Evolutionary conservation across 176 grass and related monocot species (phyloP), one percentile per base, ranked within the genome.

Genomic region (Canna indica): DNA sequence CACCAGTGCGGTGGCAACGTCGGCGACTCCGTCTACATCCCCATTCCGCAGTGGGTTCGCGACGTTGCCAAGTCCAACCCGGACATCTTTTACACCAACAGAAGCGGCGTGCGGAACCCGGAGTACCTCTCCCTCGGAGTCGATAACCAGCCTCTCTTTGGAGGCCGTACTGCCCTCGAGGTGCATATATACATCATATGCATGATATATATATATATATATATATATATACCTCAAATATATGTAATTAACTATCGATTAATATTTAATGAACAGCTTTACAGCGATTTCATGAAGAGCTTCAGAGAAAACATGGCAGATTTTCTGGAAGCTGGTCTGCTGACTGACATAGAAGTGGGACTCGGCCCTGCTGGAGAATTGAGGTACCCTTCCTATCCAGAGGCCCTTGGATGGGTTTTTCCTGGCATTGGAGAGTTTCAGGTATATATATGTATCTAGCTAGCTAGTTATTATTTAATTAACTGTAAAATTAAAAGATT

Each of bases 401-500:
- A 85, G 74, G 80, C 57, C 46, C 88, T 91, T 31, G 92, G 86
- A 48, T 96, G 92, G 88, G 61, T 16, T 14, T 96, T 58, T 83
- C 92, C 92, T 67, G 92, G 93, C 60, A 72, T 96, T 73, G 93
- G 93, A 70, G 93, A 83, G 76, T 96, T 91, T 81, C 85, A 89
- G 59, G 91, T 71, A n/a, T n/a, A n/a, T n/a, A n/a, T n/a, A n/a
- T n/a, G n/a, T n/a, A n/a, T n/a, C n/a, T n/a, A 38, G 36, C 36
- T 7, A 7, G 7, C n/a, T 35, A 16, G 20, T 27, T 20, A 20
- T 64, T 28, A 18, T 20, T 64, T 18, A 42, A 67, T 32, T n/a
- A n/a, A n/a, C n/a, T n/a, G n/a, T n/a, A n/a, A n/a, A n/a, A n/a
- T n/a, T n/a, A n/a, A n/a, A n/a, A n/a, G n/a, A n/a, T n/a, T n/a